Evolutionary conservation across 164 flowering plant species (phyloP).

Genomic region (Vitis rotundifolia): DNA sequence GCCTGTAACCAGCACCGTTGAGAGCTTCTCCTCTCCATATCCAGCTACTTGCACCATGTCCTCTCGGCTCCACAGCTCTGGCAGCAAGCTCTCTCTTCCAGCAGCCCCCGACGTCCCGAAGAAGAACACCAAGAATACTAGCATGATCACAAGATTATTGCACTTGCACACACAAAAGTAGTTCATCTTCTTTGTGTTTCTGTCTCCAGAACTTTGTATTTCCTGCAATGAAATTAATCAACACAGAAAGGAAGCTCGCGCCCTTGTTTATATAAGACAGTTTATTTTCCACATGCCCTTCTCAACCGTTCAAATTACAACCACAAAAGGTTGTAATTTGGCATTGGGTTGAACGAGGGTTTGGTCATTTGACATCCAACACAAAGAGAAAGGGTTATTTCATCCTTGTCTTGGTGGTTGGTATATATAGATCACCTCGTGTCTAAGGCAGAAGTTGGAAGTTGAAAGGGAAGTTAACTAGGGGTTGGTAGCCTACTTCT

Average conservation of each 20-base stretch:
- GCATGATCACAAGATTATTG: conserved; percentile 14
- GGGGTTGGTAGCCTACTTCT: conserved; percentile 44
- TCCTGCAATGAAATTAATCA: neutral
- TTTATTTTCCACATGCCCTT: conserved; percentile 19
- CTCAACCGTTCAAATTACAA: conserved; percentile 15
- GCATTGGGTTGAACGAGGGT: neutral
- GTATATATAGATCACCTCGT: neutral
- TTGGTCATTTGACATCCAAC: neutral
- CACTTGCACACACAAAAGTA: conserved; percentile 20
- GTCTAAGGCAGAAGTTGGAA: conserved; percentile 1
- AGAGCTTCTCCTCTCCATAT: conserved; percentile 90
- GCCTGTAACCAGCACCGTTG: conserved; percentile 74
- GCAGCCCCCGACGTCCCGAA: conserved; percentile 12
- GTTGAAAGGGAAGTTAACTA: conserved; percentile 16
- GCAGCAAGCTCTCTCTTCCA: conserved; percentile 18
- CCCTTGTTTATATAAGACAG: conserved; percentile 14
- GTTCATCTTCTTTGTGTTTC: conserved; percentile 34
- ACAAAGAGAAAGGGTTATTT: neutral
- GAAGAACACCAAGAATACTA: conserved; percentile 19
- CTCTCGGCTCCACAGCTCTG: conserved; percentile 33
- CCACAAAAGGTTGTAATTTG: neutral
- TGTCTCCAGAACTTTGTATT: neutral
- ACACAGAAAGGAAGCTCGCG: too few relatives aligned
- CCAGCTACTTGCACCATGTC: conserved; percentile 65
- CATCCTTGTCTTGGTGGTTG: neutral